Evolutionary conservation across 2,329 filamentous ascomycete species (phyloP).

Genomic region (Colletotrichum scovillei): DNA sequence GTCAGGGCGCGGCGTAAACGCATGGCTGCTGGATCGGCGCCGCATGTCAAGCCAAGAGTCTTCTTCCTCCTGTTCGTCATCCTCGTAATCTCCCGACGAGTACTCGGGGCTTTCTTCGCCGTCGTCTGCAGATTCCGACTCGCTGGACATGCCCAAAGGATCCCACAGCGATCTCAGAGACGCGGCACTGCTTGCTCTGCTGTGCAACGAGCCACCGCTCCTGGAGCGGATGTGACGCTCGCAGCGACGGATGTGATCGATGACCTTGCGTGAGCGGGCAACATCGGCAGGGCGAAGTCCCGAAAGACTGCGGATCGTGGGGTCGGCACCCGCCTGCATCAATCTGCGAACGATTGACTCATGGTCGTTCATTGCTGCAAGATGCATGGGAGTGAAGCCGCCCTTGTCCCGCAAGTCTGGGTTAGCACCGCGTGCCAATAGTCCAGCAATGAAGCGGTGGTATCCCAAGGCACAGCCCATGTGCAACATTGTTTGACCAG

Average conservation of each 20-base stretch:
- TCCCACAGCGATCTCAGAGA: conserved; percentile 78
- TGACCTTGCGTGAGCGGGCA: conserved; percentile 72
- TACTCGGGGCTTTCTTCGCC: conserved; percentile 58
- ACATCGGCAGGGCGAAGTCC: conserved; percentile 79
- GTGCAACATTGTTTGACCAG: conserved; percentile 85
- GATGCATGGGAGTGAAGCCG: conserved; percentile 85
- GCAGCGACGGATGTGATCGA: conserved; percentile 71
- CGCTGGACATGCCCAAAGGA: conserved; percentile 55
- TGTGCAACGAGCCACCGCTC: conserved; percentile 70
- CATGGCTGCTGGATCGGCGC: conserved; percentile 42
- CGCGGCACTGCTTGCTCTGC: conserved; percentile 73
- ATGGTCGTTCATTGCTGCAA: conserved; percentile 82
- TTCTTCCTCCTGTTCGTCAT: conserved; percentile 55
- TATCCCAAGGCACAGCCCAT: conserved; percentile 81
- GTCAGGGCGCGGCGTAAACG: conserved; percentile 39
- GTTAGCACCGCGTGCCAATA: conserved; percentile 82
- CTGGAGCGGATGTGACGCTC: conserved; percentile 73
- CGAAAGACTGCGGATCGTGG: conserved; percentile 74
- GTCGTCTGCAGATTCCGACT: conserved; percentile 52
- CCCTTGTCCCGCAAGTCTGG: conserved; percentile 80
- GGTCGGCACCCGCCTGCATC: conserved; percentile 78
- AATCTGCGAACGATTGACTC: conserved; percentile 81
- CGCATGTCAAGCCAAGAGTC: conserved; percentile 52
- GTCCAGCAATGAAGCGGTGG: conserved; percentile 79
- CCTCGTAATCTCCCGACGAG: conserved; percentile 56